Base-by-base conservation (phyloP, 176 grass and related monocot species). In the Tillandsia fasciculata region DNA sequence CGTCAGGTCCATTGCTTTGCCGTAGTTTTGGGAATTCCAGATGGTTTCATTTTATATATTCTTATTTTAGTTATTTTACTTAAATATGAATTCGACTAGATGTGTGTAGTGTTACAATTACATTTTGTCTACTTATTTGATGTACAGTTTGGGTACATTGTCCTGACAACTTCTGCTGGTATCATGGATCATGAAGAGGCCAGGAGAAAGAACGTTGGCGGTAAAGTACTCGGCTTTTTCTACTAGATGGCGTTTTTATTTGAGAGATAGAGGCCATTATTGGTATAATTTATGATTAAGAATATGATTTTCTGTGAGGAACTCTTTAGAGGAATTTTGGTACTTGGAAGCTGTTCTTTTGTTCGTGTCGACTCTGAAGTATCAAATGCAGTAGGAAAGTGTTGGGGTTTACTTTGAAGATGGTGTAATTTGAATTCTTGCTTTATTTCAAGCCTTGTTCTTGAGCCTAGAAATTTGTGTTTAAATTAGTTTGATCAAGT, bases 141-240 rank as follows among this genome's bases (percentile, higher is more conserved):
- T 53, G 56, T 90, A 67, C 70, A 90, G 87, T 90, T 90, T 75
- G 87, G 87, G 2, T 86, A 90, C 76, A 90, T 90, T 69, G 87
- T 86, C 69, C 76, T 90, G 57, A 90, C 87, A 10, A 90, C 87
- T 56, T 90, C 87, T 81, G 87, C 87, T 50, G 87, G 87, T 10
- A 90, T 90, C 59, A 90, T 90, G 87, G 83, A 90, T 66, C 87
- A 90, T 0, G 87, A 90, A 75, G 87, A 90, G 66, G 87, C 83
- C 11, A 86, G 87, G 65, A 86, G 87, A 72, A 90, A 90, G 80
- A 90, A 86, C 23, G 83, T 77, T 59, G 87, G 87, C 74, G 87
- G 87, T 72, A 90, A 90, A 26, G 87, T 90, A 59, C 70, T 90
- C 48, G 87, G 83, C 12, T 90, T 90, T 64, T 90, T 90, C 70